These are phyloP conservation scores for Leishmania turanica DNA, from an alignment of 208 protist genomes.

Conservation along the genomic window DNA sequence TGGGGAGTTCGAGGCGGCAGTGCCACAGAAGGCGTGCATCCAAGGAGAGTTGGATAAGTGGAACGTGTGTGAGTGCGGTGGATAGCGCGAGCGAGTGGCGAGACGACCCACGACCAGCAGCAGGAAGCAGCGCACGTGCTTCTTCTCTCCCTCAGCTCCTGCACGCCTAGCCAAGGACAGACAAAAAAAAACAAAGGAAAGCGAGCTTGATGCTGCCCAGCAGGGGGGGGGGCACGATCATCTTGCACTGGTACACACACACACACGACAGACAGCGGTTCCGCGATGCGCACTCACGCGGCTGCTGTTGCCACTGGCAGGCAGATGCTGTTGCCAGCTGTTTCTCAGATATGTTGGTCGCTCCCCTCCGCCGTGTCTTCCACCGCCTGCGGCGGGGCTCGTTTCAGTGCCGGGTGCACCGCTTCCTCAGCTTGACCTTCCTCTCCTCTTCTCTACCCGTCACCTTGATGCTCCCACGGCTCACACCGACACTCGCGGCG, in stretches of 20 bases:
- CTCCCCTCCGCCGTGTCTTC: neutral
- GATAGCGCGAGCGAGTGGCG: neutral
- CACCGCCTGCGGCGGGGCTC: neutral
- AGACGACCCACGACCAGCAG: neutral
- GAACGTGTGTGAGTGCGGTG: neutral
- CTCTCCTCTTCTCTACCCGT: neutral
- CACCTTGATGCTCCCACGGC: neutral
- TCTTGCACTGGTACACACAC: too few relatives aligned
- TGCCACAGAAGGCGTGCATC: neutral
- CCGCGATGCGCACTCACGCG: too few relatives aligned
- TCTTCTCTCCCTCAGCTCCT: neutral
- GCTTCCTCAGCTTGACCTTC: neutral
- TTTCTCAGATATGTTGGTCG: too few relatives aligned
- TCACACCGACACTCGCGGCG: neutral
- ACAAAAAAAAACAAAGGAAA: neutral
- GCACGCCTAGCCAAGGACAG: neutral
- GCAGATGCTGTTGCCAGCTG: too few relatives aligned
- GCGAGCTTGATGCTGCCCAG: neutral
- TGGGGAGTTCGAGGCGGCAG: neutral
- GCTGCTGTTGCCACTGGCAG: too few relatives aligned
- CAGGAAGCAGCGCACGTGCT: neutral
- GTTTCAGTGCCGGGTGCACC: neutral
- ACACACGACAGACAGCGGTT: too few relatives aligned
- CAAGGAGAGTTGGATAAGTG: neutral
- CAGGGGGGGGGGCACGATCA: too few relatives aligned